Evolutionary conservation across 345 rosid genomes (phyloP), one percentile per base, ranked within the genome.

Genomic region (Viola odorata): DNA sequence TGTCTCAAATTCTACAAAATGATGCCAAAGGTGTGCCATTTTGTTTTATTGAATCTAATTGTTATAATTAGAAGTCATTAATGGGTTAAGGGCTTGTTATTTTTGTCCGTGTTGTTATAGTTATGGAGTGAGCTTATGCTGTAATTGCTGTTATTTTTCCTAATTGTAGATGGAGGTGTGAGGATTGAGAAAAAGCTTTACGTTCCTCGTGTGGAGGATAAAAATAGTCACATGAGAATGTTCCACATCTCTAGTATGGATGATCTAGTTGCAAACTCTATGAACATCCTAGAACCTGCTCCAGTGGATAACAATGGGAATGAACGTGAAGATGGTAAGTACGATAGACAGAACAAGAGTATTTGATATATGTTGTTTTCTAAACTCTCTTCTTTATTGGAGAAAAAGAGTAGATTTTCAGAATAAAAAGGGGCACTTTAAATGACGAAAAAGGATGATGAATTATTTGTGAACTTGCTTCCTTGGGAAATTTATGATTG

Each of bases 171-270:
- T 61, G 68, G 66, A 11, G 54, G 55, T 59, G 23, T 56, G 9
- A 65, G 69, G 71, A 62, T 41, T 13, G 72, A 63, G 57, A 88
- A 87, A 69, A 87, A 78, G 80, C 82, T 94, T 45, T 90, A 86
- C 78, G 96, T 94, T 55, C 99, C 97, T 11, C 80, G 86, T 13
- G 97, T 94, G 66, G 99, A 90, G 81, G 97, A 94, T 75, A 90
- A 83, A 81, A 90, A 90, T 48, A 69, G 95, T 59, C 77, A 90
- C 75, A 90, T 94, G 97, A 69, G 91, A 50, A 88, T 94, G 97
- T 77, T 90, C 48, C 80, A 80, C 66, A 85, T 90, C 60, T 85
- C 91, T 32, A 80, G 73, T 44, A 75, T 88, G 63, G 82, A 83
- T 53, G 97, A 90, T 76, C 78, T 90, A 10, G 71, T 86, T 73